Conservation (phyloP, 192 early-diverging fungal species). For the Backusella liffmaniae region DNA sequence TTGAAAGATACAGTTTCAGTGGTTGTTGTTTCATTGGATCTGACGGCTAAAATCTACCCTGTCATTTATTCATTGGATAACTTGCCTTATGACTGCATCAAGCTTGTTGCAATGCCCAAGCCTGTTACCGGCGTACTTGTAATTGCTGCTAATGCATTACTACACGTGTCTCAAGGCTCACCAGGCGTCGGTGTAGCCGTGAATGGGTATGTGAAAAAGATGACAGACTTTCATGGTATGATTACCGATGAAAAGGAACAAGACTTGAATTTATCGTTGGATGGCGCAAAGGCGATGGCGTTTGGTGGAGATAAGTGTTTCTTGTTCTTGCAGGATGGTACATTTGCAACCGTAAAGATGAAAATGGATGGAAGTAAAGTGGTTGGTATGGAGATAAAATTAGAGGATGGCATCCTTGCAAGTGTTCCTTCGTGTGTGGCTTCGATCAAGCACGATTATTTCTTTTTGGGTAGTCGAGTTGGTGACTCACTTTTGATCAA, state of each 20-base stretch:
- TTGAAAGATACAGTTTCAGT: constrained; percentile 32
- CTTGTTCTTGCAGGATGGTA: constrained; percentile 70
- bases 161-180: constrained; percentile 84
- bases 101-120: constrained; percentile 70
- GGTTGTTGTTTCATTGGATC: constrained; percentile 82
- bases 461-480: constrained; percentile 71
- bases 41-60: constrained; percentile 72
- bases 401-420: constrained; percentile 24
- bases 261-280: constrained; percentile 68
- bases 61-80: constrained; percentile 73
- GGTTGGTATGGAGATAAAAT: constrained; percentile 61
- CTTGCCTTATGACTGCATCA: constrained; percentile 82
- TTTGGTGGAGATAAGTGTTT: constrained; percentile 72
- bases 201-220: constrained; percentile 62
- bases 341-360: constrained; percentile 71
- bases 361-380: constrained; percentile 79
- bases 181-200: constrained; percentile 73
- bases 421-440: constrained; percentile 51
- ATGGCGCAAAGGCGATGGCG: constrained; percentile 61
- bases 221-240: constrained; percentile 47
- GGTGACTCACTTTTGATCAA: constrained; percentile 72
- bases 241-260: constrained; percentile 43
- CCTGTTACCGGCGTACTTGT: constrained; percentile 88
- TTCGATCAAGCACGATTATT: constrained; percentile 48
- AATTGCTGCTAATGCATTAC: constrained; percentile 73